A percentile compares a stretch with the other conserved stretches of the same genome.
Evolutionary conservation across 257 asterid genomes (phyloP).

Genomic region (Leonotis leonurus): DNA sequence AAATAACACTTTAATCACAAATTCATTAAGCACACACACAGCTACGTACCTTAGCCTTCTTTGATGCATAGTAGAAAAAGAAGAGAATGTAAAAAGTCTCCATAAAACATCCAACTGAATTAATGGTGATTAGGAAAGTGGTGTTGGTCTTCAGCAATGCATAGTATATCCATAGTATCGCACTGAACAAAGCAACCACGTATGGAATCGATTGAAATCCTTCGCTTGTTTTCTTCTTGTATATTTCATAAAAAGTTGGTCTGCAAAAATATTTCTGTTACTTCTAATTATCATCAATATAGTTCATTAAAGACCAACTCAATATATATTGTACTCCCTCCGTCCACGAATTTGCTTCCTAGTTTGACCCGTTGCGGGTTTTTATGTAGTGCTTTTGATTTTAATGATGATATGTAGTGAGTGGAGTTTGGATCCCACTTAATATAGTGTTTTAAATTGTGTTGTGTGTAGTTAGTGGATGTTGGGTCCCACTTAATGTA

Average conservation of each 20-base stretch:
- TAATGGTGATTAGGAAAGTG: constrained; percentile 53
- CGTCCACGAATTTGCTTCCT: too few species aligned
- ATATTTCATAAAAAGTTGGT: constrained; percentile 52
- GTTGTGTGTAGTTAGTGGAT: too few species aligned
- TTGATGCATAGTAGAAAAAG: constrained; percentile 47
- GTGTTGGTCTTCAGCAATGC: constrained; percentile 49
- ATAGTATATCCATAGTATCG: constrained; percentile 71
- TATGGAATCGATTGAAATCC: constrained; percentile 66
- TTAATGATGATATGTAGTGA: too few species aligned
- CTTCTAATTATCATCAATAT: too few species aligned
- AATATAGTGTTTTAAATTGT: too few species aligned
- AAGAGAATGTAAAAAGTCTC: constrained; percentile 49
- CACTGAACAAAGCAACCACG: constrained; percentile 58
- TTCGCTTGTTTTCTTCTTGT: constrained; percentile 57
- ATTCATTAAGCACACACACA: not conserved
- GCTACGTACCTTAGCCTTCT: constrained; percentile 32
- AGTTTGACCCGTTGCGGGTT: too few species aligned
- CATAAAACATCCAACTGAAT: constrained; percentile 57
- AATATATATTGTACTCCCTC: too few species aligned
- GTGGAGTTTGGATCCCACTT: too few species aligned
- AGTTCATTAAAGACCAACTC: too few species aligned
- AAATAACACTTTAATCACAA: too few species aligned
- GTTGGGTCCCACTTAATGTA: too few species aligned
- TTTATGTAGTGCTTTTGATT: too few species aligned
- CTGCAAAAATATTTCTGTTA: constrained; percentile 34